Base-by-base conservation (phyloP, 768 basidiomycete species). In the Fomitopsis pulvina region DNA sequence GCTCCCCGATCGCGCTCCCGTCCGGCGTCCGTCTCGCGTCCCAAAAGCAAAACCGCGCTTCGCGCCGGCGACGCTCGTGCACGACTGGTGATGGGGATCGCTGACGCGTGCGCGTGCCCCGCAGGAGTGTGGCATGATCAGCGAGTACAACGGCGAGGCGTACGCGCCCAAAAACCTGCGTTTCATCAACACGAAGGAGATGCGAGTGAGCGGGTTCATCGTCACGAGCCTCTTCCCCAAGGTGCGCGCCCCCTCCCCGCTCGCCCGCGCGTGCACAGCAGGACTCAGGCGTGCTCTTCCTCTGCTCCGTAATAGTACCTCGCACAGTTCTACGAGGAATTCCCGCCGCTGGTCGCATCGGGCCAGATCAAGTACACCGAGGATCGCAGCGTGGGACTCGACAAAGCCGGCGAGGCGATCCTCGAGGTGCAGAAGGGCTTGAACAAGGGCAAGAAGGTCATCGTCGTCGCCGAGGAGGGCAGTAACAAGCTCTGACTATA, bases 321-420 rank as follows among this genome's bases (percentile, higher is more conserved):
- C 12, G 60, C 52, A n/a, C 39, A 54, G 46, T 71, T 70, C 52
- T 64, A 64, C 50, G 11, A 49, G 28, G 64, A 63, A 50, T 51
- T 67, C 34, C 65, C 66, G 3, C 24, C 27, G 11, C 44, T 59
- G 14, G 53, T 70, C 43, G 66, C 66, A 20, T 26, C 53, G 45
- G 67, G 70, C 32, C 48, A 68, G 57, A 60, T 74, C 59, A 64
- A 69, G 58, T 63, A 68, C 56, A 50, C 59, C 49, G 66, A 74
- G 57, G 52, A 70, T 52, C 42, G 60, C 40, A 55, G 55, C 46
- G 47, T 57, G 43, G 66, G 71, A 9, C 57, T 74, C 11, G 60
- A 68, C 49, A 52, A 62, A 28, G 64, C 60, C 2, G 67, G 67
- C 1, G 52, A 71, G 50, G 70, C 66, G 39, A 55, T 74, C 39